These are phyloP conservation scores for Tricholoma terreum DNA, from an alignment of 768 basidiomycete genomes.

Conservation along the genomic window DNA sequence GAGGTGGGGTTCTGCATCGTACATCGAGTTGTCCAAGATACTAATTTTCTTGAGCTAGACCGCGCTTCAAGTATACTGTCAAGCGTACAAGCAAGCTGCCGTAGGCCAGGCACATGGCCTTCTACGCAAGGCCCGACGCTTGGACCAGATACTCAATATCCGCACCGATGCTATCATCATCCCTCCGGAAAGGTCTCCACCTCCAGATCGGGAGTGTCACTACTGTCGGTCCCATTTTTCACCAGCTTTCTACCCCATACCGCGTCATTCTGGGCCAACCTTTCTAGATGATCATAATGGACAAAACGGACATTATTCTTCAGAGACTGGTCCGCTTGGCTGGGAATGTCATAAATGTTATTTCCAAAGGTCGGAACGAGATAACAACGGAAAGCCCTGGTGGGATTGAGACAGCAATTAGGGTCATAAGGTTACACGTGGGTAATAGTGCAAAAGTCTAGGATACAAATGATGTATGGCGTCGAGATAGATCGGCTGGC, in stretches of 20 bases:
- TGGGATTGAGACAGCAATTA: constrained; percentile 32
- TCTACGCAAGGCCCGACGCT: constrained; percentile 82
- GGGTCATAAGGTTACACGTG: constrained; percentile 37
- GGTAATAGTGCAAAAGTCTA: constrained; percentile 22
- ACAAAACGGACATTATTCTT: background rate
- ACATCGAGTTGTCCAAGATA: background rate
- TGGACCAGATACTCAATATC: constrained; percentile 67
- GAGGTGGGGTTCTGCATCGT: constrained; percentile 54
- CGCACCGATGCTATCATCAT: constrained; percentile 35
- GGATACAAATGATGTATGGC: constrained; percentile 19
- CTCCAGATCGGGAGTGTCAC: constrained; percentile 48
- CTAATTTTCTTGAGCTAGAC: constrained; percentile 47
- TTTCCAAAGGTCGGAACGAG: constrained; percentile 33
- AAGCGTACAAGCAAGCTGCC: constrained; percentile 78
- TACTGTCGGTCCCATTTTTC: constrained; percentile 69
- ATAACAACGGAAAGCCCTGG: constrained; percentile 23
- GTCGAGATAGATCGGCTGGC: constrained; percentile 12
- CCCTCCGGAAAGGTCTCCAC: constrained; percentile 15
- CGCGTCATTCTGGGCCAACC: background rate
- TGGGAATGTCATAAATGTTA: constrained; percentile 50
- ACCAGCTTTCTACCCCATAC: constrained; percentile 63
- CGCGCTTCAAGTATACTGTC: constrained; percentile 84
- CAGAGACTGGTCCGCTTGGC: constrained; percentile 4
- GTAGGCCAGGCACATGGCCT: constrained; percentile 75
- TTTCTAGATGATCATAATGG: background rate